Base-by-base conservation (phyloP, 192 early-diverging fungal genomes). In the Coemansia sp. region DNA sequence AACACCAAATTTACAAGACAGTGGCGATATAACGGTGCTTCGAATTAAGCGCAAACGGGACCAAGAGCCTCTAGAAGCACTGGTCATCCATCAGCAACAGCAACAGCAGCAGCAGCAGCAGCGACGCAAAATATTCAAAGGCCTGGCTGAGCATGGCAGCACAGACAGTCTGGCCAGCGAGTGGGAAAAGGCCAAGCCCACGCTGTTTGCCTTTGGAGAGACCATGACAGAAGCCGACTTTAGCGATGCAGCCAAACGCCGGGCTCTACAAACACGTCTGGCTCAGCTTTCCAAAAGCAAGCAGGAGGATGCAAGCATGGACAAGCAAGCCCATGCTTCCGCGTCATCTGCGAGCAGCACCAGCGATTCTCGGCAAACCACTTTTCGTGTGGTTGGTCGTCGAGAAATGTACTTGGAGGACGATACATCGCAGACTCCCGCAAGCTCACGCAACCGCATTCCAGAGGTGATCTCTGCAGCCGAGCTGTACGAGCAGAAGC, bases 1-100 rank as follows among this genome's bases (percentile, higher is more conserved):
- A 34, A 20, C 37, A 17, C 37, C 43, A 34, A 23, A 20, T 11
- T 36, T 37, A 10, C 39, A 10, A 38, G 17, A 31, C 11, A 50
- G 23, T 40, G 46, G 49, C 12, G 46, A 58, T 28, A 59, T 82
- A 11, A 87, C 88, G 8, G 83, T 90, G 32, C 66, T 90, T n/a
- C 80, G 88, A 5, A 84, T 90, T 56, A 90, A 90, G 64, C 83
- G 88, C n/a, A 88, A 85, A 53, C 82, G 88, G 30, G 77, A 64
- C 46, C 87, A 88, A 39, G 86, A 90, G 53, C 88, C 88, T 8
- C 64, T 88, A 3, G 87, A 88, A 23, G 85, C 85, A 0, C 73
- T 90, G 26, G 51, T 70, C 1, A 44, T 76, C 20, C 62, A 64
- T n/a, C 62, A 65, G 17, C 50, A 69, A 42, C 40, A 51, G 20